A percentile compares a stretch with the other conserved stretches of the same genome.
Conservation (phyloP, 768 basidiomycete genomes). For the Serendipita sp. region DNA sequence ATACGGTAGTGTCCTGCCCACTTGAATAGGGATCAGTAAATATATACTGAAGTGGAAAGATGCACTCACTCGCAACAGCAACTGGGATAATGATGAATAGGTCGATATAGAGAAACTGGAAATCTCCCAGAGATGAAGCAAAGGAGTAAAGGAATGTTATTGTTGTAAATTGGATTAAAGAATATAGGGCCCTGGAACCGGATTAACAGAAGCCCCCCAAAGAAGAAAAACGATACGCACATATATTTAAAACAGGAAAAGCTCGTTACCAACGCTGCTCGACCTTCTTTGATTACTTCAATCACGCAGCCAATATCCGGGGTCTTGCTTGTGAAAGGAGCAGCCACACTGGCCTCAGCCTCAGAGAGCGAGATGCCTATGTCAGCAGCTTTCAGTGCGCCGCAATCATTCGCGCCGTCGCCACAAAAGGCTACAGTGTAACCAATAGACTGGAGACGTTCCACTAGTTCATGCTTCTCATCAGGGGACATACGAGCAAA, state of each 20-base stretch:
- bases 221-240: slow-evolving; percentile 30
- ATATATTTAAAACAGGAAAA: slow-evolving; percentile 99
- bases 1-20: slow-evolving; percentile 90
- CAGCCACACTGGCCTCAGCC: slow-evolving; percentile 95
- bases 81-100: slow-evolving; percentile 95
- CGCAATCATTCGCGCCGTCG: slow-evolving; percentile 97
- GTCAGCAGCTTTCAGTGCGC: slow-evolving; percentile 94
- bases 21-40: slow-evolving; percentile 24
- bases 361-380: slow-evolving; percentile 94
- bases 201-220: background rate
- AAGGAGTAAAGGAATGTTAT: slow-evolving; percentile 92
- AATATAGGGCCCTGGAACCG: slow-evolving; percentile 79
- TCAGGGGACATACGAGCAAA: slow-evolving; percentile 99
- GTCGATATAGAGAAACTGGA: slow-evolving; percentile 95
- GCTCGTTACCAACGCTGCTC: slow-evolving; percentile 90
- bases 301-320: slow-evolving; percentile 94
- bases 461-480: slow-evolving; percentile 97
- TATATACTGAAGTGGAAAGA: slow-evolving; percentile 4
- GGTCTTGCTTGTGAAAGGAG: slow-evolving; percentile 86
- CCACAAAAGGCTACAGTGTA: slow-evolving; percentile 98
- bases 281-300: slow-evolving; percentile 91
- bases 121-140: slow-evolving; percentile 89
- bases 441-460: slow-evolving; percentile 79
- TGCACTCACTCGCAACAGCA: slow-evolving; percentile 76
- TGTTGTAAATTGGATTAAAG: slow-evolving; percentile 97